phyloP scores from a whole-genome alignment of 805 yeast species.

The Candida multigemmis region DNA sequence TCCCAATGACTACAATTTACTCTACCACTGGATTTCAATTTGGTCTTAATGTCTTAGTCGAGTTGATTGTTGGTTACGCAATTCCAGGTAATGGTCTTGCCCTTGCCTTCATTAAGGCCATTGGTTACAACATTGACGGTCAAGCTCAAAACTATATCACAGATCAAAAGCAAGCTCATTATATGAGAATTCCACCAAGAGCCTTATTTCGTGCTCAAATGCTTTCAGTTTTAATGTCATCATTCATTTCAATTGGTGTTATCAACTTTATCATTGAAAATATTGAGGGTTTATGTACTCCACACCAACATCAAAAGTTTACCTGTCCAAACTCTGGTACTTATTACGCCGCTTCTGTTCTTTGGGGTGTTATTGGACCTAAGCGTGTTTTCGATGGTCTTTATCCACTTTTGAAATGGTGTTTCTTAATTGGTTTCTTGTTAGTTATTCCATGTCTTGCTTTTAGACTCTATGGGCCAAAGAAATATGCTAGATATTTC shows the following conservation, averaged over 20 bases:
- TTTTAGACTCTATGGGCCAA: constrained; percentile 9
- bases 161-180: constrained; percentile 11
- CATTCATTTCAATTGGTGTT: constrained; percentile 5
- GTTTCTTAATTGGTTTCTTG: constrained; percentile 20
- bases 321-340: constrained; percentile 16
- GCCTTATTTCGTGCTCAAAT: constrained; percentile 11
- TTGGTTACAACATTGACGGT: constrained; percentile 45
- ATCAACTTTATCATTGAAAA: constrained; percentile 9
- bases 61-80: constrained; percentile 49
- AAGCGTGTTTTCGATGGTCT: constrained; percentile 17
- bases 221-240: constrained; percentile 3
- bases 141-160: constrained; percentile 45
- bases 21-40: constrained; percentile 40
- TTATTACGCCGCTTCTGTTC: constrained; percentile 43
- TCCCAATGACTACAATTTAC: constrained; percentile 41
- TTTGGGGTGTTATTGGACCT: constrained; percentile 58
- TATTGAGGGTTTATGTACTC: constrained; percentile 4
- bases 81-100: constrained; percentile 49
- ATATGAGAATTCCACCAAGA: constrained; percentile 14
- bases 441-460: constrained; percentile 10
- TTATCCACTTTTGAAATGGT: constrained; percentile 19
- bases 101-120: constrained; percentile 40
- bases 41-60: constrained; percentile 45
- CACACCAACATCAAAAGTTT: constrained; percentile 19
- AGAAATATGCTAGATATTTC: constrained; percentile 12